Conservation (phyloP, 2,329 filamentous ascomycete species). For the Triangularia verruculosa region DNA sequence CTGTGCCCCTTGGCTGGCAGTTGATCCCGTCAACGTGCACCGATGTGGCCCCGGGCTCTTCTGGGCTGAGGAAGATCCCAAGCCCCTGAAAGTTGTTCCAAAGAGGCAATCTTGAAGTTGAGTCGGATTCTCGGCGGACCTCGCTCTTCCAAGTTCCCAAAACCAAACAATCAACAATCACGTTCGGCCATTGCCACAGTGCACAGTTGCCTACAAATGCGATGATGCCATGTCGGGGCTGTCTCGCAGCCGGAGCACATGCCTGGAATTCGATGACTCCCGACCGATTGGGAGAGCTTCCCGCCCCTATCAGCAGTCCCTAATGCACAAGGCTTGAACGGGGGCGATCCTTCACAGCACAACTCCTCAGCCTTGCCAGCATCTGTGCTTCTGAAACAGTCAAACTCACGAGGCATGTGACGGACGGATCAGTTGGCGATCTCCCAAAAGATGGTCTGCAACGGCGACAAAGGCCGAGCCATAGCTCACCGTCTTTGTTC, state of each 20-base stretch:
- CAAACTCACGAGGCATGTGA: not conserved
- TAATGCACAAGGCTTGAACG: constrained; percentile 3
- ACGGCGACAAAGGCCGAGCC: not conserved
- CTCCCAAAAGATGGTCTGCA: constrained; percentile 7
- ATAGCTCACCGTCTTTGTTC: not conserved
- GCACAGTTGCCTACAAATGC: not conserved
- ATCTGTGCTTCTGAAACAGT: constrained; percentile 1
- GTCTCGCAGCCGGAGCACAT: constrained; percentile 1
- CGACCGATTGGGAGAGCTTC: not conserved
- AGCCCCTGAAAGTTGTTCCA: not conserved
- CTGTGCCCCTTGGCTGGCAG: not conserved
- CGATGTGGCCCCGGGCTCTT: not conserved
- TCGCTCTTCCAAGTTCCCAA: not conserved
- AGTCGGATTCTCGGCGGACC: not conserved
- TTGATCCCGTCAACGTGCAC: not conserved
- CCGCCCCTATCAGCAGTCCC: not conserved
- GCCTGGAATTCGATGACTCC: constrained; percentile 1
- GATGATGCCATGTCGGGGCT: not conserved
- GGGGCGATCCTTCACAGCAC: not conserved
- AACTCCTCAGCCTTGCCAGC: constrained; percentile 1
- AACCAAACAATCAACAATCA: not conserved
- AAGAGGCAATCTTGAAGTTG: not conserved
- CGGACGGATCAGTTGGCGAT: constrained; percentile 12
- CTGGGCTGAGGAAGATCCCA: not conserved
- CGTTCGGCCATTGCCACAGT: not conserved